These are phyloP conservation scores for Ocimum tenuiflorum DNA, from an alignment of 257 asterid species.

Conservation along the genomic window DNA sequence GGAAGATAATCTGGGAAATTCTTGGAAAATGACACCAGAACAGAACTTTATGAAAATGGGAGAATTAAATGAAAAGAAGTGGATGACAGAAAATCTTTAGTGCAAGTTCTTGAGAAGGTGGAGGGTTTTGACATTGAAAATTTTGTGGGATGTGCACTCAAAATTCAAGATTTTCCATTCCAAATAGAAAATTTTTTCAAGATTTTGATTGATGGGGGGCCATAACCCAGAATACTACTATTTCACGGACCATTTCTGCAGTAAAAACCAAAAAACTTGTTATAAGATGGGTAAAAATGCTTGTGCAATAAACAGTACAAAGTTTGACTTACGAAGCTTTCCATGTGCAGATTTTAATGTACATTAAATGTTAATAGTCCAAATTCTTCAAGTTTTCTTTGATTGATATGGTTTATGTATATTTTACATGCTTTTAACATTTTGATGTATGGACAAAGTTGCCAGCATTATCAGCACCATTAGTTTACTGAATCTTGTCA, in stretches of 20 bases:
- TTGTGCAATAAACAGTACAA: not conserved
- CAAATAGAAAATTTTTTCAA: not conserved
- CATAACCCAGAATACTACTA: not conserved
- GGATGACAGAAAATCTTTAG: conserved; percentile 20
- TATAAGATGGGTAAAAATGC: not conserved
- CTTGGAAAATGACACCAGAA: conserved; percentile 14
- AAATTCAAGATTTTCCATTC: not conserved
- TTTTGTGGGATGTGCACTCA: not conserved
- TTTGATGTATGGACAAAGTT: not conserved
- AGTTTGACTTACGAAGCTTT: conserved; percentile 17
- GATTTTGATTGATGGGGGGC: conserved; percentile 16
- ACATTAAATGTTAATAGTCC: conserved; percentile 16
- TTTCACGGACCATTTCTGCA: conserved; percentile 8
- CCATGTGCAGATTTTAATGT: conserved; percentile 32
- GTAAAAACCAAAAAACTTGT: not conserved
- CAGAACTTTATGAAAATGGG: not conserved
- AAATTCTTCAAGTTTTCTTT: not conserved
- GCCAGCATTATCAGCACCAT: conserved; percentile 10
- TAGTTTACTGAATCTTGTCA: not conserved
- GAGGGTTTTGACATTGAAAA: not conserved
- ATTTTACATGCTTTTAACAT: not conserved
- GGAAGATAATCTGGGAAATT: conserved; percentile 15
- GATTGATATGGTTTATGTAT: not conserved
- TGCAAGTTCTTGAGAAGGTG: conserved; percentile 12
- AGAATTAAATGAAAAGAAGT: conserved; percentile 3